Percentiles rank a stretch among this genome's conserved stretches.
Conservation (phyloP, 352 stramenopile species). For the Phytophthora pistaciae region DNA sequence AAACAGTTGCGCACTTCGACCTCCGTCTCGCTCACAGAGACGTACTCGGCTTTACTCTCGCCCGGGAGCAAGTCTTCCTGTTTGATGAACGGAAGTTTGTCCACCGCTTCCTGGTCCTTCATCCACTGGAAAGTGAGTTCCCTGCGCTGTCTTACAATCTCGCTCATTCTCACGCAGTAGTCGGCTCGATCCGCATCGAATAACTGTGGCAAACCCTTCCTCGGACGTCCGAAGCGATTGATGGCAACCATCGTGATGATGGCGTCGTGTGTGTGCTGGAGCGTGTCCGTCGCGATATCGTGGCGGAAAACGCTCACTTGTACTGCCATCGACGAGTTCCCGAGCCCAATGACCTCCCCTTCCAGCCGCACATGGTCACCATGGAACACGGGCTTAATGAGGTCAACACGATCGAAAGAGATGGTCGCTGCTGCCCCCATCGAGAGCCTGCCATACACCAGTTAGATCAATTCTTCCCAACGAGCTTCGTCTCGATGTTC, state of each 20-base stretch:
- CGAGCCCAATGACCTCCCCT: constrained; percentile 54
- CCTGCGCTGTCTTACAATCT: constrained; percentile 44
- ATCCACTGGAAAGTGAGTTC: constrained; percentile 51
- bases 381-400: constrained; percentile 64
- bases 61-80: constrained; percentile 40
- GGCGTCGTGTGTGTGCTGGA: constrained; percentile 65
- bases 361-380: constrained; percentile 62
- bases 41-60: constrained; percentile 50
- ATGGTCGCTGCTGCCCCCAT: constrained; percentile 53
- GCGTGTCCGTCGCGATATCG: constrained; percentile 45
- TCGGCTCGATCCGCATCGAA: constrained; percentile 49
- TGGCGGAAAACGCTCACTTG: constrained; percentile 62
- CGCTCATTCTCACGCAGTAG: constrained; percentile 52
- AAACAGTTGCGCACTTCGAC: constrained; percentile 81
- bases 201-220: constrained; percentile 49
- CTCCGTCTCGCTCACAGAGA: constrained; percentile 63
- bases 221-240: constrained; percentile 53
- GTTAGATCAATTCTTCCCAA: constrained; percentile 46
- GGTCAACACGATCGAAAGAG: constrained; percentile 66
- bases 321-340: constrained; percentile 62
- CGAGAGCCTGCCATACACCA: constrained; percentile 46
- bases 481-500: constrained; percentile 21
- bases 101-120: constrained; percentile 54
- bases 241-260: constrained; percentile 76
- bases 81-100: constrained; percentile 49